Evolutionary conservation across 371 early-diverging fungal genomes (phyloP), one percentile per base, ranked within the genome.

Genomic region (Mortierella sp.): DNA sequence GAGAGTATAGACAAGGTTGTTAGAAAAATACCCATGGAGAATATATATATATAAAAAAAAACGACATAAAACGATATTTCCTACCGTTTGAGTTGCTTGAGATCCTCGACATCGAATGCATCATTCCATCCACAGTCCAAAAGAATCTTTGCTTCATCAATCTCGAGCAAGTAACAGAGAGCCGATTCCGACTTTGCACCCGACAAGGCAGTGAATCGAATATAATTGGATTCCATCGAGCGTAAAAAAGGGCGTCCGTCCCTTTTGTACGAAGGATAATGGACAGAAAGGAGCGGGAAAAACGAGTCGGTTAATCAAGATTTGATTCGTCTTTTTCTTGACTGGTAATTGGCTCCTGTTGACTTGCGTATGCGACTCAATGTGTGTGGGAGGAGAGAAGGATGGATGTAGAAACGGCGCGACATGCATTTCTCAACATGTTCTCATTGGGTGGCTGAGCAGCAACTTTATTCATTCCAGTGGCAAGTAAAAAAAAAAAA

Each of bases 111-210:
- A 66, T 94, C 85, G 68, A 95, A 92, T 29, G 83, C 70, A 79
- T 92, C 93, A 57, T 89, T 87, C 93, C 95, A 95, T 22, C 98
- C 99, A 85, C 97, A 97, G 83, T 98, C 99, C 35, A 98, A 87
- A 57, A 98, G 82, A 43, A 98, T 91, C 64, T 91, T 93, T 37
- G 93, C 93, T 64, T 95, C 93, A 76, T 96, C 96, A 34, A 98
- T 91, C 81, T 97, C 96, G 57, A 98, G 86, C 65, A 98, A 73
- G 77, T 96, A 97, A 83, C 97, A 96, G 34, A 96, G 86, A 1
- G 95, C 90, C 58, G 90, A 94, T 76, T 94, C 95, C 67, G 88
- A 91, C 73, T 91, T 91, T 17, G 95, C 92, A 34, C 95, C 96
- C 17, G 94, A 93, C 62, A 96, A 87, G 12, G 96, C 90, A 7